These are phyloP conservation scores for Apiospora arundinis DNA, from an alignment of 2,329 filamentous ascomycete species.

Conservation along the genomic window DNA sequence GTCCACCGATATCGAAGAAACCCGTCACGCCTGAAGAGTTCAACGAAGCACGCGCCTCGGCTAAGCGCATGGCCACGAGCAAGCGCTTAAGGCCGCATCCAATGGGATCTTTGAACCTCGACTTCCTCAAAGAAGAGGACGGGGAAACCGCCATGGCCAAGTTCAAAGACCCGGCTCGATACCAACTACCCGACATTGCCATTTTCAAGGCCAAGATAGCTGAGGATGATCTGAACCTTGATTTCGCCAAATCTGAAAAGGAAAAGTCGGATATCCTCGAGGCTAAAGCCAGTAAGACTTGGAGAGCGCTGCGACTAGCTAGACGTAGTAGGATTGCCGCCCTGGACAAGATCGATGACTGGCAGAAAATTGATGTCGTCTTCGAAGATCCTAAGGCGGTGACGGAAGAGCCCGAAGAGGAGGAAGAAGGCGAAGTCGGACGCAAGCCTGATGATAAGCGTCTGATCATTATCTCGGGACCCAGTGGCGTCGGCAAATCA, in stretches of 20 bases:
- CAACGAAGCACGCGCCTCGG: slow-evolving; percentile 69
- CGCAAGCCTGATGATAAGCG: slow-evolving; percentile 53
- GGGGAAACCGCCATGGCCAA: slow-evolving; percentile 68
- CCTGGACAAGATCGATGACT: slow-evolving; percentile 89
- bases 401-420: slow-evolving; percentile 42
- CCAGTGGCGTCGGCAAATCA: slow-evolving; percentile 66
- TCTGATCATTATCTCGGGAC: slow-evolving; percentile 72
- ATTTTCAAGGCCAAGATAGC: slow-evolving; percentile 76
- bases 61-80: slow-evolving; percentile 70
- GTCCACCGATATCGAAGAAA: slow-evolving; percentile 81
- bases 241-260: slow-evolving; percentile 73
- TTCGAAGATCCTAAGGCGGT: slow-evolving; percentile 56
- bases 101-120: slow-evolving; percentile 76
- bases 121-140: slow-evolving; percentile 76
- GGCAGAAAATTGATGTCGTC: slow-evolving; percentile 69
- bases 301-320: slow-evolving; percentile 85
- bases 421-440: slow-evolving; percentile 42
- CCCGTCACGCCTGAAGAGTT: slow-evolving; percentile 74
- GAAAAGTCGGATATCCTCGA: slow-evolving; percentile 64
- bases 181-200: slow-evolving; percentile 71
- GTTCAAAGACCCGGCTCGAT: slow-evolving; percentile 70
- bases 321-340: slow-evolving; percentile 74
- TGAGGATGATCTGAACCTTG: slow-evolving; percentile 83
- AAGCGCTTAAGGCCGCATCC: slow-evolving; percentile 73
- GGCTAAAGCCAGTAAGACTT: slow-evolving; percentile 85